Percentiles rank a stretch among this genome's conserved stretches.
Conservation (phyloP, 108 stramenopile genomes). For the Cylindrotheca closterium region DNA sequence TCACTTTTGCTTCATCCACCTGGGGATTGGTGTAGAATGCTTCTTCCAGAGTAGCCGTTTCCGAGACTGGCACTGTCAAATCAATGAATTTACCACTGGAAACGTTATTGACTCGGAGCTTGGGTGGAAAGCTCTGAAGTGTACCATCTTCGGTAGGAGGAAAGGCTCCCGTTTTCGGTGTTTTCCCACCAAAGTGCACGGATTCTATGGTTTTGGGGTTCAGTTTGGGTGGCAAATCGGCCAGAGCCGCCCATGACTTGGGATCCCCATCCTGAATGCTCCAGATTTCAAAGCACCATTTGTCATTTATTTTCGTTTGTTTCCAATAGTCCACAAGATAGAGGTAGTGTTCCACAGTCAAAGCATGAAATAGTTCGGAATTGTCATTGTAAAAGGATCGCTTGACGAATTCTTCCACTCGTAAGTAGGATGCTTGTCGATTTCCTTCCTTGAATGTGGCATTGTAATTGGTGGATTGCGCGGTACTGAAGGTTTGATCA, state of each 20-base stretch:
- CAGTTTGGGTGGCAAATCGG: slow-evolving; percentile 30
- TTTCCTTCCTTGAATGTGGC: slow-evolving; percentile 25
- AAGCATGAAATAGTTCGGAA: slow-evolving; percentile 36
- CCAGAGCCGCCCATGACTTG: slow-evolving; percentile 23
- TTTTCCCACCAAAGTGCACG: slow-evolving; percentile 28
- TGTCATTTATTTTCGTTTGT: slow-evolving; percentile 17
- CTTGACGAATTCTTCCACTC: slow-evolving; percentile 42
- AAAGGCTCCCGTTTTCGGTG: slow-evolving; percentile 26
- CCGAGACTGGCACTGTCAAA: slow-evolving; percentile 9
- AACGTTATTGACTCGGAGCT: slow-evolving; percentile 15
- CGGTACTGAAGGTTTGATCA: slow-evolving; percentile 5
- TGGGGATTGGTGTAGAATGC: slow-evolving; percentile 10
- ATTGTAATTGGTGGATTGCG: slow-evolving; percentile 8
- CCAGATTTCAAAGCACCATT: slow-evolving; percentile 35
- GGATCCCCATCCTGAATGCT: slow-evolving; percentile 30
- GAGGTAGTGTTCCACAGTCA: slow-evolving; percentile 34
- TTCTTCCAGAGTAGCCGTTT: slow-evolving; percentile 13
- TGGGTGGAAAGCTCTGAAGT: slow-evolving; percentile 30
- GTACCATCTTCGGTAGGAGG: slow-evolving; percentile 24
- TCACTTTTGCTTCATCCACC: slow-evolving; percentile 14
- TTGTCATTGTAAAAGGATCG: slow-evolving; percentile 30
- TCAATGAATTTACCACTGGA: slow-evolving; percentile 12
- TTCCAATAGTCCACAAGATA: slow-evolving; percentile 35
- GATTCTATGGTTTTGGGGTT: slow-evolving; percentile 15
- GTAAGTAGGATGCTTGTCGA: slow-evolving; percentile 22